Evolutionary conservation across 2,329 filamentous ascomycete genomes (phyloP), one percentile per base, ranked within the genome.

Genomic region (Exophiala dermatitidis): DNA sequence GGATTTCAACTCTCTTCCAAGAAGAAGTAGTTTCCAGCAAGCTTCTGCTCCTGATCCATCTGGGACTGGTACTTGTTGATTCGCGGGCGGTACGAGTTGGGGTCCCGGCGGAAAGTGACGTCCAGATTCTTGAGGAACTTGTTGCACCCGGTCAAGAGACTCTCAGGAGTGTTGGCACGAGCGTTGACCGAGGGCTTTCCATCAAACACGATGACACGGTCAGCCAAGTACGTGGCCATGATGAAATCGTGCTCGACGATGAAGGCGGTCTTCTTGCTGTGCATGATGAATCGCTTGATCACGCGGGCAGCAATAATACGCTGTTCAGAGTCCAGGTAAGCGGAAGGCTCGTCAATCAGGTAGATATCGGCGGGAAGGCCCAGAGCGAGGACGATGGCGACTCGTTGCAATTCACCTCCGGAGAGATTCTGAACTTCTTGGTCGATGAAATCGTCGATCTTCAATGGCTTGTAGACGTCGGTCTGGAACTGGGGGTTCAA

Each of bases 231-330:
- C 41, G 83, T 86, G 38, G 83, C 82, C 90, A 97, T 96, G 77
- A 97, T 95, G 77, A 98, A 97, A 80, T 98, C 93, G 86, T 98
- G 93, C 83, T 98, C 93, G 70, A 98, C 91, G 63, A 98, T 84
- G 71, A 98, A 98, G 47, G 93, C 93, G 0, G 93, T 98, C 83
- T 97, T 97, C 84, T 97, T 97, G 66, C 90, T 85, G 78, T 98
- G 91, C 93, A 98, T 98, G 74, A 98, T 98, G 80, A 95, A 98
- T 63, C 93, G 86, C 80, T 98, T 98, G 77, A 98, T 98, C 69
- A 98, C 94, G 68, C 90, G 86, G 43, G 91, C 86, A 58, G 90
- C 91, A 65, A 98, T 85, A 68, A 98, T 95, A 86, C 93, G 91
- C 76, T 98, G 93, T 76, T 98, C 93, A 46, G 93, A 97, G 72